Evolutionary conservation across 768 basidiomycete species (phyloP), one percentile per base, ranked within the genome.

Genomic region (Bullera alba): DNA sequence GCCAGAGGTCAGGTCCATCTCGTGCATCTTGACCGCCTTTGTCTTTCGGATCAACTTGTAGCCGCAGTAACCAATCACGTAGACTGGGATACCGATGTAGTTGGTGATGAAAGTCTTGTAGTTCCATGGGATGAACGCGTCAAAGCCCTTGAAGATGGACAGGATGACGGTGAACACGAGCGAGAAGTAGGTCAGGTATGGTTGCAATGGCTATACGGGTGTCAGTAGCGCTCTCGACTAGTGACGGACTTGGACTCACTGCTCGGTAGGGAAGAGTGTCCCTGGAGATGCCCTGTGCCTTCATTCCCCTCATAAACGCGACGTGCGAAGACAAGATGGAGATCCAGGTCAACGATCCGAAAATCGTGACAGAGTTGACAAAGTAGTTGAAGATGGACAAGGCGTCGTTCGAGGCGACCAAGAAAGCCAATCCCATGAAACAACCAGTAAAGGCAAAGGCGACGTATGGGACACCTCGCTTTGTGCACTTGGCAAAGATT

Each of bases 131-230:
- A 81, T 86, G 46, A 68, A 86, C 23, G 84, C 81, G 7, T 73
- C 65, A 61, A 79, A 77, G 5, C 79, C 79, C 60, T 75, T 79
- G 67, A 80, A 71, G 71, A 79, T 73, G 65, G 81, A 81, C 71
- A 83, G 82, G 60, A 61, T 32, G 22, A 36, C 43, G 34, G 57
- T 67, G 81, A 84, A 84, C 69, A 79, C 78, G 41, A 83, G 72
- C 21, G 82, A 85, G 80, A 84, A 85, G 68, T 79, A 82, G 15
- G 84, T 74, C 29, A 85, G 69, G 57, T 79, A 86, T 0, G 85
- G 85, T 50, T 72, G 68, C 51, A 75, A 52, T 25, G 62, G 67
- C 46, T 54, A 32, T 14, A 30, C 28, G 4, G 12, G 29, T n/a
- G 46, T 26, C 6, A 28, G 32, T 17, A 43, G 23, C 22, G 15